Conservation (phyloP, 768 basidiomycete genomes). For the Amanita exitialis region DNA sequence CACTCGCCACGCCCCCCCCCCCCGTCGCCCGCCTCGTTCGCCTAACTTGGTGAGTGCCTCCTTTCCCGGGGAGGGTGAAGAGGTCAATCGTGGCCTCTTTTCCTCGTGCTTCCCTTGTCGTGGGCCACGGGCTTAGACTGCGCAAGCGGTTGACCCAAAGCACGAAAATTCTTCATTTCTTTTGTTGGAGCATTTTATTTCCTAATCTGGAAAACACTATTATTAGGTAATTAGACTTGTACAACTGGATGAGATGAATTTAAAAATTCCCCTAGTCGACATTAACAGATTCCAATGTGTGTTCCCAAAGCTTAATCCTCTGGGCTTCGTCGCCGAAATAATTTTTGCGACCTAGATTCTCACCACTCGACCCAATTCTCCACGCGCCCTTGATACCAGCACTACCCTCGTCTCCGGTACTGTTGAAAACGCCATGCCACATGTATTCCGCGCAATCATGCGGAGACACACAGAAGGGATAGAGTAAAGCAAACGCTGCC, state of each 20-base stretch:
- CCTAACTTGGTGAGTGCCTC: neutral
- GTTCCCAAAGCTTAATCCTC: neutral
- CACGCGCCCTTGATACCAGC: neutral
- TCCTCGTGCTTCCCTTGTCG: neutral
- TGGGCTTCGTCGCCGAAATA: constrained; percentile 1
- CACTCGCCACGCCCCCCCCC: too few relatives aligned
- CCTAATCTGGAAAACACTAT: too few relatives aligned
- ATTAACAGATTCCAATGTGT: neutral
- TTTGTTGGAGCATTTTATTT: too few relatives aligned
- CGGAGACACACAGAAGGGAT: constrained; percentile 15
- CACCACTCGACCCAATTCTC: neutral
- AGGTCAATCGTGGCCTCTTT: neutral
- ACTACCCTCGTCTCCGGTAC: neutral
- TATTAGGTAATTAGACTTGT: too few relatives aligned
- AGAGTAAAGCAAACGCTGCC: constrained; percentile 12
- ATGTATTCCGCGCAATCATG: constrained; percentile 26
- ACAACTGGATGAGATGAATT: too few relatives aligned
- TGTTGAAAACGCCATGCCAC: constrained; percentile 12
- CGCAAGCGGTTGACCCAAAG: too few relatives aligned
- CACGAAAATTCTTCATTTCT: too few relatives aligned
- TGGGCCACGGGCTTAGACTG: neutral
- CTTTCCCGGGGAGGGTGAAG: neutral
- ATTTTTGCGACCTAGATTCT: neutral
- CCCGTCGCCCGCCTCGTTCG: too few relatives aligned
- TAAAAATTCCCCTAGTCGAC: neutral